phyloP scores from a whole-genome alignment of 2,329 filamentous ascomycete species.

The Exutisphaerella laricina region DNA sequence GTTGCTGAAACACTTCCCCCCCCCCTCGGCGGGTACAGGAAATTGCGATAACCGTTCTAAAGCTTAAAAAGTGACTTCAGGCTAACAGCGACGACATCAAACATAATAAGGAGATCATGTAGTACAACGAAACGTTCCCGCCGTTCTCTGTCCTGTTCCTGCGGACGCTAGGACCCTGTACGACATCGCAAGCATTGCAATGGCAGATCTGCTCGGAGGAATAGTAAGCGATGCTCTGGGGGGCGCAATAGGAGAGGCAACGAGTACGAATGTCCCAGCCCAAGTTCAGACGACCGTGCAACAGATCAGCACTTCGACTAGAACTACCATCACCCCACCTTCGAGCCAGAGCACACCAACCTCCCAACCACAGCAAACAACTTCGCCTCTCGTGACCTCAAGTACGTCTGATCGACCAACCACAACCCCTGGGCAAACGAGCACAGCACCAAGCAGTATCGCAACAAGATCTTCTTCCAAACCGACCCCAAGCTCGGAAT shows the following conservation, averaged over 20 bases:
- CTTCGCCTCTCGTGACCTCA: too few species aligned
- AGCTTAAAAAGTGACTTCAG: not conserved
- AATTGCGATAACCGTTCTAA: not conserved
- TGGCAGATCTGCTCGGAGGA: slow-evolving; percentile 1
- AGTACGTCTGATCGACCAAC: not conserved
- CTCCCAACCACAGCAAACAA: too few species aligned
- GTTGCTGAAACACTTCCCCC: too few species aligned
- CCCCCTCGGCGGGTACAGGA: not conserved
- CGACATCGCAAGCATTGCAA: not conserved
- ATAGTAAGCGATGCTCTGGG: not conserved
- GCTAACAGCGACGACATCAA: not conserved
- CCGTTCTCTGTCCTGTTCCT: not conserved
- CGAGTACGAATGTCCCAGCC: not conserved
- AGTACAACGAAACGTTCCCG: not conserved
- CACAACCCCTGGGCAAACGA: not conserved
- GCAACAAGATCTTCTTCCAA: not conserved
- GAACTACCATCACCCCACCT: too few species aligned
- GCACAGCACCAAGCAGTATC: not conserved
- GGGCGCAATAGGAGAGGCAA: not conserved
- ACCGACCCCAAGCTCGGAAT: not conserved
- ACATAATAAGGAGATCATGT: not conserved
- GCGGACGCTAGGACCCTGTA: not conserved
- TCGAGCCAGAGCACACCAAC: too few species aligned
- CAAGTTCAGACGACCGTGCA: not conserved
- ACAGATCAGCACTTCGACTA: not conserved